A percentile compares a stretch with the other conserved stretches of the same genome.
These are phyloP conservation scores for Aspergillus fumigatiaffinis DNA, from an alignment of 2,329 filamentous ascomycete species.

Conservation along the genomic window DNA sequence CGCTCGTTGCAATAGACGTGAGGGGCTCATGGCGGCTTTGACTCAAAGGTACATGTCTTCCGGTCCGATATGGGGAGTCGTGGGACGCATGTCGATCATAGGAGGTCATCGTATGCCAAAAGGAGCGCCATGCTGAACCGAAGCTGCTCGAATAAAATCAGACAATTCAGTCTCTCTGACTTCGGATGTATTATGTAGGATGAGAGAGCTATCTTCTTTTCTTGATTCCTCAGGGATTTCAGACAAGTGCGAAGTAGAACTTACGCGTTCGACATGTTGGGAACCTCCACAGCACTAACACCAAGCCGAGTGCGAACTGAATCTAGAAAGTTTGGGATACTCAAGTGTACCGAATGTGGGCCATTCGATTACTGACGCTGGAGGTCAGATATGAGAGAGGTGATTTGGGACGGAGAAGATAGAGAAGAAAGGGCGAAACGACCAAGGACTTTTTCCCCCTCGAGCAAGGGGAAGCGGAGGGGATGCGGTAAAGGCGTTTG, in stretches of 20 bases:
- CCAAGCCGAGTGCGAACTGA: conserved; percentile 5
- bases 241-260: conserved; percentile 3
- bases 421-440: conserved; percentile 2
- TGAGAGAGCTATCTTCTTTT: background rate
- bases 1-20: conserved; percentile 79
- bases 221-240: background rate
- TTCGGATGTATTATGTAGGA: background rate
- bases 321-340: conserved; percentile 2
- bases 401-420: background rate
- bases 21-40: conserved; percentile 77
- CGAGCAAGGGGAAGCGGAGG: conserved; percentile 6
- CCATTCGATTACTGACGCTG: conserved; percentile 12
- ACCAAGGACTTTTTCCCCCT: conserved; percentile 22
- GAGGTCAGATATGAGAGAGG: background rate
- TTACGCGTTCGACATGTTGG: conserved; percentile 21
- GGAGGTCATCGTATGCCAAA: conserved; percentile 90
- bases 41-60: conserved; percentile 82
- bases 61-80: conserved; percentile 89
- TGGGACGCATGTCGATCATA: conserved; percentile 81
- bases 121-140: conserved; percentile 72
- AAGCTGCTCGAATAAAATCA: conserved; percentile 46
- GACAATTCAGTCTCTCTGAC: background rate
- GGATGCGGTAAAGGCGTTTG: conserved; percentile 1
- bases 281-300: conserved; percentile 2
- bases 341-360: conserved; percentile 9